Evolutionary conservation across 2,329 filamentous ascomycete genomes (phyloP).

Genomic region (Aspergillus sp.): DNA sequence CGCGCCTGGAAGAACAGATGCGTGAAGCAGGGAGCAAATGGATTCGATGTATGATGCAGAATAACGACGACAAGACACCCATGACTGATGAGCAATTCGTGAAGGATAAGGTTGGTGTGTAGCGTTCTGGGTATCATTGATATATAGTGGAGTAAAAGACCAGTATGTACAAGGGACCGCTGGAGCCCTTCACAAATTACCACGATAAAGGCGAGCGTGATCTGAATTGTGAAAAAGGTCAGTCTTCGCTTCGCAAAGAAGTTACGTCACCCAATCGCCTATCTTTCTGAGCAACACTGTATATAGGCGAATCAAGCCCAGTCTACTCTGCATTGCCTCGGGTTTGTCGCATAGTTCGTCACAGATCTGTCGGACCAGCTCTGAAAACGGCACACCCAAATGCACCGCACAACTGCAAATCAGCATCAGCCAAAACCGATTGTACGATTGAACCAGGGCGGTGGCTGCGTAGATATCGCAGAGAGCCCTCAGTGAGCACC

Average conservation of each 20-base stretch:
- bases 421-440: slow-evolving; percentile 10
- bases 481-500: not conserved
- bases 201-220: too few relatives aligned
- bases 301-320: not conserved
- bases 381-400: slow-evolving; percentile 6
- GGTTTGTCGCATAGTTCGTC: slow-evolving; percentile 1
- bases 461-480: slow-evolving; percentile 5
- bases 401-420: slow-evolving; percentile 9
- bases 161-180: too few relatives aligned
- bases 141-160: too few relatives aligned
- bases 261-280: not conserved
- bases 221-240: too few relatives aligned
- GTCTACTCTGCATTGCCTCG: not conserved
- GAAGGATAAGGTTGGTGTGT: too few relatives aligned
- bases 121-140: too few relatives aligned
- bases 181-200: too few relatives aligned
- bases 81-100: not conserved
- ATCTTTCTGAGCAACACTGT: not conserved
- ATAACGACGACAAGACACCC: not conserved
- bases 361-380: not conserved
- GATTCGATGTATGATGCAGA: not conserved
- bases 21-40: not conserved
- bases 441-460: slow-evolving; percentile 6
- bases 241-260: not conserved
- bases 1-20: not conserved